Conservation (phyloP, 2,329 filamentous ascomycete species). For the Aspergillus eucalypticola region DNA sequence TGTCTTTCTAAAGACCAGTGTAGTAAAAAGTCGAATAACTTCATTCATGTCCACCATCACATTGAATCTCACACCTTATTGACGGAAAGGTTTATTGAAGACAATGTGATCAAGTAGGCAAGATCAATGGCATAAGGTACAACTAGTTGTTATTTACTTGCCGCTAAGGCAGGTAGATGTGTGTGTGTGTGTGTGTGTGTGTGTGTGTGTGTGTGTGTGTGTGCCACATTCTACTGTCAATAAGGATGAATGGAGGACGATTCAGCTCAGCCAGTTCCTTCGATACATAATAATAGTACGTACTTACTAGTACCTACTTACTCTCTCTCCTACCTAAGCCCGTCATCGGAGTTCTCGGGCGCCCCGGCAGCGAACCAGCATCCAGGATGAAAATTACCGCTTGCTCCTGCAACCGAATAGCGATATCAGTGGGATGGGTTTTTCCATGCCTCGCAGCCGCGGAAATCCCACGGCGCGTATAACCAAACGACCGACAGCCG, state of each 20-base stretch:
- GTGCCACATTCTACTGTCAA: neutral
- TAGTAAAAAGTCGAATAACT: neutral
- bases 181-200: no score
- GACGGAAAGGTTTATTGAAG: neutral
- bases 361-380: slow-evolving; percentile 18
- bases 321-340: slow-evolving; percentile 6
- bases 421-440: neutral
- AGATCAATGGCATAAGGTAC: neutral
- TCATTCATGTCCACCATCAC: no score
- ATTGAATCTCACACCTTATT: neutral
- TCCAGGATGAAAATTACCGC: slow-evolving; percentile 17
- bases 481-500: neutral
- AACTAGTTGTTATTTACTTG: neutral
- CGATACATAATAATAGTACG: neutral
- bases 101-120: neutral
- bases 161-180: no score
- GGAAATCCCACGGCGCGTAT: neutral
- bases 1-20: neutral
- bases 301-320: neutral
- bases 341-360: slow-evolving; percentile 16
- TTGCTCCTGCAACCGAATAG: slow-evolving; percentile 7
- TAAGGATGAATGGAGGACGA: neutral
- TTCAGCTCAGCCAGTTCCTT: neutral
- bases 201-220: no score
- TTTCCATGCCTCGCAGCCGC: neutral